A percentile compares a stretch with the other conserved stretches of the same genome.
These are phyloP conservation scores for Penicillium sp. DNA, from an alignment of 2,329 filamentous ascomycete species.

Conservation along the genomic window DNA sequence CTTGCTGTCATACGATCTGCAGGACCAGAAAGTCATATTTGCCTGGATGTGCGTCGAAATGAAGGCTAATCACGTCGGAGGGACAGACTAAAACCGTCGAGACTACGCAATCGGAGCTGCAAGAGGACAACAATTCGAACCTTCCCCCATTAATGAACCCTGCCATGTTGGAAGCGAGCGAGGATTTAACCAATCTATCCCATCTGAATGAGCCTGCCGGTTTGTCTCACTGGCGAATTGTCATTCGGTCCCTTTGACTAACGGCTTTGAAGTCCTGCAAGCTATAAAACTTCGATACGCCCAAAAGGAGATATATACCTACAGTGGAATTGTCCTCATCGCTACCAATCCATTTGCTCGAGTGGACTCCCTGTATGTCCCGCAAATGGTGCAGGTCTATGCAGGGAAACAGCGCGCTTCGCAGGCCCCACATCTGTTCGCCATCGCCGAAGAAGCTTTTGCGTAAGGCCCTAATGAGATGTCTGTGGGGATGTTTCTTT, in stretches of 20 bases:
- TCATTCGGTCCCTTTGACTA: conserved; percentile 13
- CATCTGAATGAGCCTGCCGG: conserved; percentile 97
- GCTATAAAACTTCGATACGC: conserved; percentile 94
- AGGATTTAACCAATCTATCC: conserved; percentile 94
- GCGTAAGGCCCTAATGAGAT: conserved; percentile 55
- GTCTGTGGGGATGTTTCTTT: conserved; percentile 27
- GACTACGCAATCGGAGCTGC: conserved; percentile 68
- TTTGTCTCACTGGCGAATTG: conserved; percentile 43
- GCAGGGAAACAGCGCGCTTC: conserved; percentile 94
- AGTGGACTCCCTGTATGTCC: conserved; percentile 96
- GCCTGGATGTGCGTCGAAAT: not conserved
- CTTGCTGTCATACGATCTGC: too few relatives aligned
- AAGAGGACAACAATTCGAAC: conserved; percentile 67
- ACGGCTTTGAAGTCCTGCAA: conserved; percentile 66
- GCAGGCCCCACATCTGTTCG: conserved; percentile 95
- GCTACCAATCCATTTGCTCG: conserved; percentile 96
- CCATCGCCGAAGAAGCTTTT: conserved; percentile 97
- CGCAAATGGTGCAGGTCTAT: conserved; percentile 99
- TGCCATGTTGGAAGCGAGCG: conserved; percentile 94
- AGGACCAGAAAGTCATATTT: not conserved
- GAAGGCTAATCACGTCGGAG: conserved; percentile 15
- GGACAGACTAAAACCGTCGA: conserved; percentile 71
- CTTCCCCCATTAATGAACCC: conserved; percentile 97
- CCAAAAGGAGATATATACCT: conserved; percentile 99
- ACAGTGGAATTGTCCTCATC: conserved; percentile 97